Evolutionary conservation across 2,329 filamentous ascomycete species (phyloP).

Genomic region (Tolypocladium capitatum): DNA sequence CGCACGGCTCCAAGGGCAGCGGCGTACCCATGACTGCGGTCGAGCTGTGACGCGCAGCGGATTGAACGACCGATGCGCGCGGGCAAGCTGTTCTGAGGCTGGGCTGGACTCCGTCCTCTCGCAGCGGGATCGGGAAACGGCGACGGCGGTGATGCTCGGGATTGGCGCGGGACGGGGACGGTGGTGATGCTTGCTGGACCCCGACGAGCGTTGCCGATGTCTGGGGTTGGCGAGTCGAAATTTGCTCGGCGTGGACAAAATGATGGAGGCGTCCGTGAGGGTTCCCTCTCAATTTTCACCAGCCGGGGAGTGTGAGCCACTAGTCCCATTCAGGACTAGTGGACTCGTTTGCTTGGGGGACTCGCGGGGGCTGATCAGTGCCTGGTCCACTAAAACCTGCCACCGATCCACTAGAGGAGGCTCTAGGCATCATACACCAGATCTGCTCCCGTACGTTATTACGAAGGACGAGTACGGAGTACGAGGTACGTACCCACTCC

Average conservation of each 20-base stretch:
- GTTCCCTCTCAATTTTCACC: constrained; percentile 30
- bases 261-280: constrained; percentile 24
- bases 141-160: constrained; percentile 3
- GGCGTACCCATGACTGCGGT: constrained; percentile 49
- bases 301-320: constrained; percentile 26
- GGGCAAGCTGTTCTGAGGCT: constrained; percentile 3
- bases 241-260: constrained; percentile 28
- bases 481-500: too few relatives aligned
- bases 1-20: constrained; percentile 1
- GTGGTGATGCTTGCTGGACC: constrained; percentile 17
- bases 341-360: neutral
- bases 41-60: constrained; percentile 33
- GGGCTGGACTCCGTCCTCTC: neutral
- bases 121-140: neutral
- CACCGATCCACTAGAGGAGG: neutral
- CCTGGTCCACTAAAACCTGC: neutral
- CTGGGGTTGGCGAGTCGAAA: constrained; percentile 29
- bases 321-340: constrained; percentile 17
- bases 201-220: constrained; percentile 25
- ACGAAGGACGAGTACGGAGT: too few relatives aligned
- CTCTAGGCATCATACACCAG: too few relatives aligned
- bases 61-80: constrained; percentile 27
- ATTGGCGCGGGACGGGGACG: constrained; percentile 6
- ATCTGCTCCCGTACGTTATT: too few relatives aligned
- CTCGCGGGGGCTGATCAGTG: neutral